These are phyloP conservation scores for Ceratobasidium sp. DNA, from an alignment of 1,284 basidiomycete species.

Conservation along the genomic window DNA sequence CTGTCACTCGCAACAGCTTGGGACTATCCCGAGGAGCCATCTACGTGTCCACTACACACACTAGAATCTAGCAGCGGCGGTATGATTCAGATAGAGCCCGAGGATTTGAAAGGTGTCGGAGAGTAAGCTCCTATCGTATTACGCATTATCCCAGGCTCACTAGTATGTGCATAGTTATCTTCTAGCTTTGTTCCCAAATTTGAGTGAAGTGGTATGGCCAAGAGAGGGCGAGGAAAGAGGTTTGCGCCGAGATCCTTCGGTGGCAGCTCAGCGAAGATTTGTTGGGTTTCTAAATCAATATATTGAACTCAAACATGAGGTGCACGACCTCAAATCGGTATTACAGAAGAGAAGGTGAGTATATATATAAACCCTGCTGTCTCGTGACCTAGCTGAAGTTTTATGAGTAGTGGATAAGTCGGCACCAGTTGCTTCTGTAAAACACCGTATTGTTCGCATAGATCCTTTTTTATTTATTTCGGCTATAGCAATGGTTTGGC, in stretches of 20 bases:
- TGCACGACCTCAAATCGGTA: not conserved
- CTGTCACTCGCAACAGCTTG: too few species aligned
- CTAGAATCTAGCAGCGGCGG: not conserved
- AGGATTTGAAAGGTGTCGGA: not conserved
- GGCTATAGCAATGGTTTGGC: too few species aligned
- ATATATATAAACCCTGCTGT: too few species aligned
- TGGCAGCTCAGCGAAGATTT: not conserved
- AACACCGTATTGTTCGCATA: too few species aligned
- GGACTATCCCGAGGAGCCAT: not conserved
- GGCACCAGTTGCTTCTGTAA: too few species aligned
- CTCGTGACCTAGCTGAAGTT: too few species aligned
- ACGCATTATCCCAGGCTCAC: too few species aligned
- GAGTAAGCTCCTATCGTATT: not conserved
- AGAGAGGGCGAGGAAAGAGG: not conserved
- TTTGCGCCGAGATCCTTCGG: not conserved
- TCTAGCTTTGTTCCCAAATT: not conserved
- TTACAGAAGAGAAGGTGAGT: too few species aligned
- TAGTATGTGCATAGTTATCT: not conserved
- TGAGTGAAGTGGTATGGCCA: constrained; percentile 1
- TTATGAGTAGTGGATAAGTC: too few species aligned
- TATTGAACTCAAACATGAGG: not conserved
- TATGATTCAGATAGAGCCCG: not conserved
- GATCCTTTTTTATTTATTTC: too few species aligned
- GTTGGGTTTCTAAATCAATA: constrained; percentile 23
- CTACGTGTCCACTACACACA: not conserved